Base-by-base conservation (phyloP, 805 yeast genomes). In the Blastobotrys chiropterorum region DNA sequence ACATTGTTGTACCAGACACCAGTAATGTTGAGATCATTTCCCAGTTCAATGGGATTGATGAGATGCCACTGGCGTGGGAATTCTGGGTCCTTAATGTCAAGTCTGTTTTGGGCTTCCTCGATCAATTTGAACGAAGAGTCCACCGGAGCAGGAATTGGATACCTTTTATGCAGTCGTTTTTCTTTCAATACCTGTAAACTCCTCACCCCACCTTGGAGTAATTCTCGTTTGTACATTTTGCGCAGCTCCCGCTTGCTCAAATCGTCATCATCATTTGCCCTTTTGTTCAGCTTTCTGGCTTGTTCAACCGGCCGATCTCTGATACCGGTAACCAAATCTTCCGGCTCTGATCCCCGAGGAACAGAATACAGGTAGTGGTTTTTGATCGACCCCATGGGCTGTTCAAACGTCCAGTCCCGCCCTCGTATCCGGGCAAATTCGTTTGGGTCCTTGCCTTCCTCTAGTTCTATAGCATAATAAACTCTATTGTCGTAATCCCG, bases 51-150 rank as follows among this genome's bases (percentile, higher is more conserved):
- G 0, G 87, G 73, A 63, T 94, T 94, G 40, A 86, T 69, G n/a
- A 94, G 68, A 68, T 92, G 97, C 99, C 99, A 94, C 69, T 94
- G 99, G 39, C 77, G 73, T 8, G 68, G 66, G 63, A 94, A 92
- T n/a, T 77, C 69, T 0, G 99, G 99, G 69, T 94, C 99, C 16
- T 76, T 66, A 49, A 94, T 92, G 7, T 68, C 71, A 50, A 90
- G 78, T 75, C 84, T 6, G 76, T 71, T 44, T 68, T 67, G 6
- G 80, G 63, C 6, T 52, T 47, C 38, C 47, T 40, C 43, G 3
- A 14, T 40, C 16, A 15, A 16, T 13, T 15, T 17, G 20, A 15
- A 38, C 5, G 11, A 15, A 3, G 45, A 26, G 16, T 4, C 17
- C 4, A 11, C 30, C 30, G 38, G 21, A 30, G 41, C 45, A 38